A percentile compares a stretch with the other conserved stretches of the same genome.
These are phyloP conservation scores for Rhizopogon vinicolor DNA, from an alignment of 768 basidiomycete genomes.

Conservation along the genomic window DNA sequence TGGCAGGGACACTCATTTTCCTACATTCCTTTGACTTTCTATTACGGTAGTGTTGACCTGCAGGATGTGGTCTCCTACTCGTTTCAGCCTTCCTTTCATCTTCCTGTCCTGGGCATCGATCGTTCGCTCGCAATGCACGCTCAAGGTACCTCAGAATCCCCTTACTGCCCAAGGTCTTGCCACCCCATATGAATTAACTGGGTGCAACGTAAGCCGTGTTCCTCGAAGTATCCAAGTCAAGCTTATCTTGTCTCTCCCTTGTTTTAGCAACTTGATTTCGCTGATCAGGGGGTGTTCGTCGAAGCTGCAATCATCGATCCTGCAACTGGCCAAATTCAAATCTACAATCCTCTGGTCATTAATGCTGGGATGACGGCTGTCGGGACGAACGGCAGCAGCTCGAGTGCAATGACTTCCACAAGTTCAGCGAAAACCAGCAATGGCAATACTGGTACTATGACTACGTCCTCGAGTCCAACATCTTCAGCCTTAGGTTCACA, in stretches of 20 bases:
- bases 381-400: conserved; percentile 1
- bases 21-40: background rate
- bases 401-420: background rate
- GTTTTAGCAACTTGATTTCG: conserved; percentile 21
- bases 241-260: background rate
- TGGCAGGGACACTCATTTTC: conserved; percentile 17
- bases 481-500: background rate
- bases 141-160: conserved; percentile 16
- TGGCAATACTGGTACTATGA: background rate
- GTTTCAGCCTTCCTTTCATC: conserved; percentile 8
- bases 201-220: conserved; percentile 17
- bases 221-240: background rate
- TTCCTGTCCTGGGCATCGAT: conserved; percentile 10
- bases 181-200: conserved; percentile 20
- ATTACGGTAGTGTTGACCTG: background rate
- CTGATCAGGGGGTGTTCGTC: conserved; percentile 19
- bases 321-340: conserved; percentile 20
- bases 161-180: conserved; percentile 23
- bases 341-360: conserved; percentile 25
- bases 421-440: background rate
- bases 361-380: conserved; percentile 20
- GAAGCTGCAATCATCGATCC: conserved; percentile 26
- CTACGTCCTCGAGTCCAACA: background rate
- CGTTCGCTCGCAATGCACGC: conserved; percentile 17
- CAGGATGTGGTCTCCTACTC: conserved; percentile 9